Base-by-base conservation (phyloP, 1,284 basidiomycete species). In the Termitomyces sp. region DNA sequence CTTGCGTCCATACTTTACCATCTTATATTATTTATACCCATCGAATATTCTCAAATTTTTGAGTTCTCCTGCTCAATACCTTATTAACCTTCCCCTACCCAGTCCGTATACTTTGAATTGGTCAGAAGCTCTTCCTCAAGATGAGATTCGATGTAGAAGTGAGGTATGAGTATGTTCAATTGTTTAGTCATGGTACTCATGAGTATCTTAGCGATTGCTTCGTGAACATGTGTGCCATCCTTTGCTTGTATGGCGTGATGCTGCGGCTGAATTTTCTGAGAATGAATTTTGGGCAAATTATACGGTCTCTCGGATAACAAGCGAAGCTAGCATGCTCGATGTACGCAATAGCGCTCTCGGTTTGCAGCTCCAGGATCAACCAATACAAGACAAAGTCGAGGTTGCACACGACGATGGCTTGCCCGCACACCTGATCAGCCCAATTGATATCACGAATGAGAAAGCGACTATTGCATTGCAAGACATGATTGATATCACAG, bases 11-110 rank as follows among this genome's bases (percentile, higher is more conserved):
- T 86, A 80, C 64, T 94, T 93, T 72, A 87, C 88, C 6, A 78
- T 83, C 53, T 73, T 95, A 60, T 95, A 94, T 70, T 94, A 92
- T 63, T 80, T 95, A 52, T 95, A 90, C 69, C 92, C 92, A 1
- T 88, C 85, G 74, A 93, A 93, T 72, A 73, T 86, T 45, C 73
- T 94, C 55, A 78, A 77, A 56, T 94, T 94, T 68, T 68, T 94
- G 57, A 82, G 83, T 49, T 71, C 74, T 33, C 89, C 92, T 2
- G 74, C 78, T 21, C 69, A 70, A 44, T 92, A 90, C 64, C 71
- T 95, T 21, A 69, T 68, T 10, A 74, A 78, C 33, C 75, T 69
- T 55, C 64, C 68, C 5, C 70, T 80, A 43, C 70, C 77, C 49
- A 80, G 77, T 44, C 83, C 86, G 3, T 88, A 85, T 62, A 70